Evolutionary conservation across 768 basidiomycete genomes (phyloP).

Genomic region (Cystofilobasidium ferigula): DNA sequence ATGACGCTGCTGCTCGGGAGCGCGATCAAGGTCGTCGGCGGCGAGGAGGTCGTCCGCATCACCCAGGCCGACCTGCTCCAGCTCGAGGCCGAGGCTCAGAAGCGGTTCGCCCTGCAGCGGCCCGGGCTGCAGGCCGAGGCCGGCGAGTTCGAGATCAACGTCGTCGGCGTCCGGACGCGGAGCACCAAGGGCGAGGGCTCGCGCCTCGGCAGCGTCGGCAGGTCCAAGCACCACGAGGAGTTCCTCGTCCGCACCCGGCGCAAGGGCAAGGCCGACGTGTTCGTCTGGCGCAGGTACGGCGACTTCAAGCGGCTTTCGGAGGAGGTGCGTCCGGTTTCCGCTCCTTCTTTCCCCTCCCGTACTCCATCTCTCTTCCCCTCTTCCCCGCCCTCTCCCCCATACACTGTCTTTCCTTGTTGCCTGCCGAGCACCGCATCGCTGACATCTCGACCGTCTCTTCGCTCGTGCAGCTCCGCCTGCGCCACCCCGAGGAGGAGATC

Average conservation of each 20-base stretch:
- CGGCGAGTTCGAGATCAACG: slow-evolving; percentile 74
- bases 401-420: background rate
- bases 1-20: slow-evolving; percentile 68
- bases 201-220: background rate
- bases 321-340: slow-evolving; percentile 62
- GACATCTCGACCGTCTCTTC: background rate
- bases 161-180: slow-evolving; percentile 74
- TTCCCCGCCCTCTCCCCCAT: slow-evolving; percentile 24
- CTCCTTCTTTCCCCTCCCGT: background rate
- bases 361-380: background rate
- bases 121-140: background rate
- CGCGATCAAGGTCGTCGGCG: slow-evolving; percentile 59
- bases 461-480: slow-evolving; percentile 60
- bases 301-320: slow-evolving; percentile 82
- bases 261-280: slow-evolving; percentile 59
- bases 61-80: slow-evolving; percentile 71
- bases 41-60: slow-evolving; percentile 81
- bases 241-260: slow-evolving; percentile 85
- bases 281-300: slow-evolving; percentile 84
- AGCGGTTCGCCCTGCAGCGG: slow-evolving; percentile 40
- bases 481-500: slow-evolving; percentile 70
- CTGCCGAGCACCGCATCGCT: background rate
- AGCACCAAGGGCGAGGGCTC: slow-evolving; percentile 60
- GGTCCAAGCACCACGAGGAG: slow-evolving; percentile 48
- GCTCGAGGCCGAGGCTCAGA: slow-evolving; percentile 58